These are phyloP conservation scores for Tuber calosporum DNA, from an alignment of 495 filamentous ascomycete species.

Conservation along the genomic window DNA sequence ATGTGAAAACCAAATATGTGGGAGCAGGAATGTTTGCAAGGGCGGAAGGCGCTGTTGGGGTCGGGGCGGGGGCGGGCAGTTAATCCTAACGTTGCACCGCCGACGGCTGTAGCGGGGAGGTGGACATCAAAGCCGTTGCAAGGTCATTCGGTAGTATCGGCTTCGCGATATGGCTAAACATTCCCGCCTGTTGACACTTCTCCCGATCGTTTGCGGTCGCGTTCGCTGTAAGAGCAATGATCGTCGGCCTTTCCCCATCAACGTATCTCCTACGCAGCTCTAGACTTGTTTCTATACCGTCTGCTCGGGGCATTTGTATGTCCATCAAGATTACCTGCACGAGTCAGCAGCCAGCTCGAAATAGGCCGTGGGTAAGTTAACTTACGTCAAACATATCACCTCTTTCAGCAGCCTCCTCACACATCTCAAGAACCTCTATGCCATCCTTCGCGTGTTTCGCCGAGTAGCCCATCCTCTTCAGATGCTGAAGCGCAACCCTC, in stretches of 20 bases:
- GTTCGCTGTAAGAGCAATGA: constrained; percentile 41
- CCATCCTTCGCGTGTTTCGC: constrained; percentile 41
- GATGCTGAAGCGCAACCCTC: constrained; percentile 39
- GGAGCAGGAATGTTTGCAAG: background rate
- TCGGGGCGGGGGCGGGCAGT: background rate
- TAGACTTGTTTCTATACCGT: constrained; percentile 41
- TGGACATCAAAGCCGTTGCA: constrained; percentile 39
- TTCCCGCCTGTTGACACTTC: constrained; percentile 40
- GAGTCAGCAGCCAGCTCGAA: constrained; percentile 3
- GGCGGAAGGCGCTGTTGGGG: background rate
- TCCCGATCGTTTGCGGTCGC: constrained; percentile 39
- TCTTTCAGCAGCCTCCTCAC: constrained; percentile 34
- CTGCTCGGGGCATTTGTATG: constrained; percentile 41
- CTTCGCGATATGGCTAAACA: constrained; percentile 41
- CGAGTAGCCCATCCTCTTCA: constrained; percentile 41
- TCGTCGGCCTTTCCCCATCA: constrained; percentile 35
- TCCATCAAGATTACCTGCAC: constrained; percentile 41
- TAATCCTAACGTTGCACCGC: background rate
- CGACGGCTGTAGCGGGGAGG: constrained; percentile 19
- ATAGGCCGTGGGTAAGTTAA: background rate
- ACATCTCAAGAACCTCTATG: constrained; percentile 40
- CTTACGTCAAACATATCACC: constrained; percentile 41
- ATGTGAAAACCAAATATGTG: background rate
- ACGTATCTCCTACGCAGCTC: constrained; percentile 35
- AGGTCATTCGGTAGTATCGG: constrained; percentile 41